Base-by-base conservation (phyloP, 768 basidiomycete genomes). In the Naganishia vishniacii region DNA sequence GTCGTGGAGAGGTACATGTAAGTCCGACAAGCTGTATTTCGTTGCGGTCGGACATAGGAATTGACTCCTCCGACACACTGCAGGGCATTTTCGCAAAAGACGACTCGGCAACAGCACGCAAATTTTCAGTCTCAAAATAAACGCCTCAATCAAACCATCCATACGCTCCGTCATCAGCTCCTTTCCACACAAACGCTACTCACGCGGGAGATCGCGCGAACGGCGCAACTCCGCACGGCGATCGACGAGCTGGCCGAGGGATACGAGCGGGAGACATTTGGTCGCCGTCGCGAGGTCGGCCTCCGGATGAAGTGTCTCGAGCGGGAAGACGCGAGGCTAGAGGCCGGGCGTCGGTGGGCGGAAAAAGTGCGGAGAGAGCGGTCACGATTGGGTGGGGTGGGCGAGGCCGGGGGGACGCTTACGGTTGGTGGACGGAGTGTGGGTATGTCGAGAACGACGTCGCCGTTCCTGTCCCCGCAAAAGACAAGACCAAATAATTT, bases 1-100 rank as follows among this genome's bases (percentile, higher is more conserved):
- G 76, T 78, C 23, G 75, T 78, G n/a, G 78, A 77, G 69, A 37
- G 78, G 29, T 78, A 78, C 62, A 78, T 78, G 78, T 69, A 25
- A 59, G 69, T 67, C 26, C 23, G 12, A 7, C 34, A 37, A 34
- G 7, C 0, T 0, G n/a, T 31, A 12, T 11, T 20, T 48, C 9
- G 11, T 23, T 0, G 5, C 37, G 6, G 28, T 5, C 25, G 26
- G 31, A 26, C 13, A 11, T 7, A 3, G 8, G 32, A 13, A 25
- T 6, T 37, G 20, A 34, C 23, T 23, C 9, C 28, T 20, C 12
- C 28, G 16, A 8, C 25, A 3, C 41, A 5, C 20, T 25, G 7
- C 66, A 69, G 69, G 69, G 72, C 73, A 0, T 78, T 77, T 62
- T 74, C 78, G 12, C 78, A 78, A 64, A 76, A 76, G 62, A 75